Percentiles rank a stretch among this genome's conserved stretches.
These are phyloP conservation scores for Fusarium sp. DNA, from an alignment of 2,329 filamentous ascomycete species.

Conservation along the genomic window DNA sequence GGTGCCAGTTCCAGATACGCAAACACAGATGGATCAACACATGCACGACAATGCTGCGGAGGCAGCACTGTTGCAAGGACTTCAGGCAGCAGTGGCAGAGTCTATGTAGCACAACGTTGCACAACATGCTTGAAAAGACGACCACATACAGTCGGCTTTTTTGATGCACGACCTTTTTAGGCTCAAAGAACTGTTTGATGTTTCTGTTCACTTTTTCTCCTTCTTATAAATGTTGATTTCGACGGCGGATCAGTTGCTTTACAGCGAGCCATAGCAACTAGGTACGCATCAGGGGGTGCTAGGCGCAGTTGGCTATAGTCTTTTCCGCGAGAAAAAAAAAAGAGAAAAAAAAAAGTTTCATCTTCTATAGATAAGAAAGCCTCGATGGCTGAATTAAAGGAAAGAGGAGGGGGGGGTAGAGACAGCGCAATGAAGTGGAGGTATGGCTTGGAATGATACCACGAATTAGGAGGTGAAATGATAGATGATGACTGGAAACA, in stretches of 20 bases:
- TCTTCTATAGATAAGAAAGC: constrained; percentile 28
- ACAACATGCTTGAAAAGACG: neutral
- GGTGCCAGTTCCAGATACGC: constrained; percentile 22
- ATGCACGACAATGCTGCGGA: constrained; percentile 47
- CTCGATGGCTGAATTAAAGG: constrained; percentile 30
- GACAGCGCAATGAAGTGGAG: neutral
- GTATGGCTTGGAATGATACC: constrained; percentile 41
- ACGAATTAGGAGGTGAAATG: constrained; percentile 39
- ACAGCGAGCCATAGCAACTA: constrained; percentile 2
- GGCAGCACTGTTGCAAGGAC: constrained; percentile 46
- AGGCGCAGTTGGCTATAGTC: constrained; percentile 5
- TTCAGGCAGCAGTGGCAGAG: constrained; percentile 47
- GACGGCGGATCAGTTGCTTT: constrained; percentile 16
- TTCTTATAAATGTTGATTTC: constrained; percentile 11
- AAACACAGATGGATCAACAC: constrained; percentile 31
- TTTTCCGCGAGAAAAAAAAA: neutral
- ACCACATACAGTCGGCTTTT: neutral
- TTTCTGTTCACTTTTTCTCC: constrained; percentile 5
- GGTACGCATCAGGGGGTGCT: neutral
- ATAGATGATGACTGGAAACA: constrained; percentile 6
- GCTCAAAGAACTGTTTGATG: constrained; percentile 2
- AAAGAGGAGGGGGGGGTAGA: neutral
- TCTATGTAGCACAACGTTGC: constrained; percentile 22
- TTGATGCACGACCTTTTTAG: neutral
- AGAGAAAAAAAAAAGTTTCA: neutral